Evolutionary conservation across 1,284 basidiomycete species (phyloP), one percentile per base, ranked within the genome.

Genomic region (Ganoderma boninense): DNA sequence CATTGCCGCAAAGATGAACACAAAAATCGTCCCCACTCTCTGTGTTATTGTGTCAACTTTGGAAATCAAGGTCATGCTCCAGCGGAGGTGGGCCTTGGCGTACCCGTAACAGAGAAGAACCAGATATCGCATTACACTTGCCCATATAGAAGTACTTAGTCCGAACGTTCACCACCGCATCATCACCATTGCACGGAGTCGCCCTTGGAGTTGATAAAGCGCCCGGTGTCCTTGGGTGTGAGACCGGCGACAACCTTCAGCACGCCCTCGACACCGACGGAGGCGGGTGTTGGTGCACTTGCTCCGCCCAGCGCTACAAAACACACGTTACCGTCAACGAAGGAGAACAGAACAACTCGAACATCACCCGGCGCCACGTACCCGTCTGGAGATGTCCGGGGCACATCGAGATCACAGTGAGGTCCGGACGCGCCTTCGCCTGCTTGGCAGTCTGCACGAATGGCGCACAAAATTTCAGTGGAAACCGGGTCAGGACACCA

Each of bases 401-500:
- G 23, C 57, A 60, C 35, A 68, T 64, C 13, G 56, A 49, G 4
- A 68, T 40, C 8, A 44, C 26, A 16, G 26, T 54, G 16, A 68
- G 4, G 20, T 68, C 57, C 2, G 62, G 56, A 10, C 62, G 62
- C n/a, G n/a, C 62, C 16, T 35, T 64, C 23, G 67, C 62, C 56
- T 68, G 67, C 66, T 82, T 83, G 69, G 77, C 79, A 32, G 78
- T 80, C 79, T 81, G 60, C 38, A 38, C 7, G 6, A 38, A 38
- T 38, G 2, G 38, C 38, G 6, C 38, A 6, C 61, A 4, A 32
- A 32, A 4, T 32, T 32, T 4, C 2, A 2, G 29, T 32, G 2
- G 2, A 4, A 49, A 10, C 6, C 8, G 20, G 7, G 46, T 18
- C 5, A 26, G 64, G 44, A 14, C 23, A 23, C 29, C 29, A 32